Evolutionary conservation across 2,329 filamentous ascomycete species (phyloP).

Genomic region (Cordyceps cicadae): DNA sequence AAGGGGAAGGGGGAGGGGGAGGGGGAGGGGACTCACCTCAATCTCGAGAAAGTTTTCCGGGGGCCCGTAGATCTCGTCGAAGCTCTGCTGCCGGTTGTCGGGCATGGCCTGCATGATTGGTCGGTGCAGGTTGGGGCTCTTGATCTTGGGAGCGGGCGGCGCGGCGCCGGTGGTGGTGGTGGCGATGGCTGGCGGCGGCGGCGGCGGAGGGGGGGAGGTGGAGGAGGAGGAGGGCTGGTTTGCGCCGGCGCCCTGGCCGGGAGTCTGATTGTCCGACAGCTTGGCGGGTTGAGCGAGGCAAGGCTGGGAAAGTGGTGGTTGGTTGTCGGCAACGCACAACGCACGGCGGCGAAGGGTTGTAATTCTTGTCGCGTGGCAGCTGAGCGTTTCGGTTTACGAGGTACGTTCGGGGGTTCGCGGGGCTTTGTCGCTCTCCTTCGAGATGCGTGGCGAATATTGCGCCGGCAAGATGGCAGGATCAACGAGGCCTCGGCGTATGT

Average conservation of each 20-base stretch:
- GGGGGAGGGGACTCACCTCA: conserved; percentile 52
- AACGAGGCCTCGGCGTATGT: neutral
- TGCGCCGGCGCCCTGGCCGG: conserved; percentile 25
- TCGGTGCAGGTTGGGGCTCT: conserved; percentile 33
- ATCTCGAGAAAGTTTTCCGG: conserved; percentile 99
- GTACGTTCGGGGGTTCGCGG: neutral
- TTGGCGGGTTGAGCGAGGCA: conserved; percentile 22
- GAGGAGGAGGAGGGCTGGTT: conserved; percentile 15
- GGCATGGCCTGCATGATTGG: conserved; percentile 59
- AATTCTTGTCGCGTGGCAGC: neutral
- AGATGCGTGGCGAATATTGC: no score
- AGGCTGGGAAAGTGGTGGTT: neutral
- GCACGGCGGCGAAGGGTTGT: neutral
- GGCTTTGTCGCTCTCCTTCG: neutral
- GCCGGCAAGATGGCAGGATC: neutral
- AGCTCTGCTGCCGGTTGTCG: conserved; percentile 79
- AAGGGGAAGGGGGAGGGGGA: neutral
- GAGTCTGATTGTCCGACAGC: conserved; percentile 34
- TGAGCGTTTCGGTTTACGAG: neutral
- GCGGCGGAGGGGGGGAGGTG: no score
- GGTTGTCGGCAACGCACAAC: neutral
- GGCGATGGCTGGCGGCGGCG: neutral
- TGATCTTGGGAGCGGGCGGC: conserved; percentile 18
- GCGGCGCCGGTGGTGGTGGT: neutral
- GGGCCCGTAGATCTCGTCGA: conserved; percentile 97